Evolutionary conservation across 495 filamentous ascomycete genomes (phyloP).

Genomic region (Collariella sp.): DNA sequence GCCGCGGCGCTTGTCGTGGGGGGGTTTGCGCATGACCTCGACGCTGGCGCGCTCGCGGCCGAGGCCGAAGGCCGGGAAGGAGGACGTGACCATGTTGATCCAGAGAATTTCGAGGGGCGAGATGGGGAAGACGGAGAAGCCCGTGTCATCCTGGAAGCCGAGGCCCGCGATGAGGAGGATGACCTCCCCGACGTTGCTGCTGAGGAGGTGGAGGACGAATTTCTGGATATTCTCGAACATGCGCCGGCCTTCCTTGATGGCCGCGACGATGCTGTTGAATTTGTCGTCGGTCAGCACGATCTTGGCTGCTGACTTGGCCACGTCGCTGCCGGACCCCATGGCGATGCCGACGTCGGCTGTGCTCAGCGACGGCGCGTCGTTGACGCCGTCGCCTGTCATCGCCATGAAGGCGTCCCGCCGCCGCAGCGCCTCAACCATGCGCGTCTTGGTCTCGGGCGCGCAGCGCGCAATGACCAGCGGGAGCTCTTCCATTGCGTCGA

Average conservation of each 20-base stretch:
- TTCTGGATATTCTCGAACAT: conserved; percentile 80
- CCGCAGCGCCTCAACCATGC: conserved; percentile 61
- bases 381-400: conserved; percentile 74
- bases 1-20: conserved; percentile 55
- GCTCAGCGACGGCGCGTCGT: conserved; percentile 72
- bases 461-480: conserved; percentile 61
- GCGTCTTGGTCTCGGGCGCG: conserved; percentile 56
- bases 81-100: conserved; percentile 72
- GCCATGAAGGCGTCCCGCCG: conserved; percentile 51
- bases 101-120: conserved; percentile 68
- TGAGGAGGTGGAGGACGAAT: conserved; percentile 66
- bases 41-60: conserved; percentile 59
- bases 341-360: conserved; percentile 77
- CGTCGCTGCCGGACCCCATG: conserved; percentile 80
- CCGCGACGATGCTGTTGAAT: conserved; percentile 70
- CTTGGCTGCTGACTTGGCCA: conserved; percentile 82
- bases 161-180: conserved; percentile 62
- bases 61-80: conserved; percentile 66
- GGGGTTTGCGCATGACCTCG: conserved; percentile 63
- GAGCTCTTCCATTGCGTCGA: conserved; percentile 49
- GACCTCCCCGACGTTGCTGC: conserved; percentile 68
- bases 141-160: conserved; percentile 55
- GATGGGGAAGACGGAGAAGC: conserved; percentile 64
- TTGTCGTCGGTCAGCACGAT: conserved; percentile 87
- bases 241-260: conserved; percentile 61